Evolutionary conservation across 768 basidiomycete species (phyloP).

Genomic region (Agrocybe chaxingu): DNA sequence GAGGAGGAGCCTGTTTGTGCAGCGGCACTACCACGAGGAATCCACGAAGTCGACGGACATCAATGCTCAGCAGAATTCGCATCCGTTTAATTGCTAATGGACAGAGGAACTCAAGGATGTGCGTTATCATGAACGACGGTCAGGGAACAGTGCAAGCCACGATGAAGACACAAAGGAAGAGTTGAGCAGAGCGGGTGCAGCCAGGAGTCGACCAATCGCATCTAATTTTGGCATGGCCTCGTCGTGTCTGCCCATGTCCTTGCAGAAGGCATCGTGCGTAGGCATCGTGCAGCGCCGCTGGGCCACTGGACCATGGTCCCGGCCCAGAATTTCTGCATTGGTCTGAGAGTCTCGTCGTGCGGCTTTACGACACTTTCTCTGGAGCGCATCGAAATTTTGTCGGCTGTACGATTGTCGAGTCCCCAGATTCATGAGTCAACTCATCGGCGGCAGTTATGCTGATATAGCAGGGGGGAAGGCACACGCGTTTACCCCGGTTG

Average conservation of each 20-base stretch:
- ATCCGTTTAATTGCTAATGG: conserved; percentile 1
- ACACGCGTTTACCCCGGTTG: too few species aligned
- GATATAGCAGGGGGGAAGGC: too few species aligned
- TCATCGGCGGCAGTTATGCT: too few species aligned
- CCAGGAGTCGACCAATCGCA: not conserved
- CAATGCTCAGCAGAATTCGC: conserved; percentile 15
- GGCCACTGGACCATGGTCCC: conserved; percentile 8
- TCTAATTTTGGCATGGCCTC: conserved; percentile 6
- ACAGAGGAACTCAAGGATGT: not conserved
- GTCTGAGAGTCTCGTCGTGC: conserved; percentile 2
- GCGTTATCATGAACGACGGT: not conserved
- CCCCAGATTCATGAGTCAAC: too few species aligned
- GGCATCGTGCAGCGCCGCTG: conserved; percentile 6
- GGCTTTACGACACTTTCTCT: conserved; percentile 3
- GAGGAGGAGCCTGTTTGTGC: not conserved
- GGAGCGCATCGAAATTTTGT: not conserved
- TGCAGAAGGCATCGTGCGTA: conserved; percentile 6
- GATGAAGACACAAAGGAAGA: not conserved
- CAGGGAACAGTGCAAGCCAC: not conserved
- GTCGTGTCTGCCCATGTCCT: conserved; percentile 9
- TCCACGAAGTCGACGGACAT: conserved; percentile 21
- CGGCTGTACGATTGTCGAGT: too few species aligned
- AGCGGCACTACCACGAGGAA: conserved; percentile 17
- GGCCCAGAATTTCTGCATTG: conserved; percentile 14
- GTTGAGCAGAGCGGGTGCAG: not conserved